These are phyloP conservation scores for Phytopythium aichiense DNA, from an alignment of 352 stramenopile species.

Conservation along the genomic window DNA sequence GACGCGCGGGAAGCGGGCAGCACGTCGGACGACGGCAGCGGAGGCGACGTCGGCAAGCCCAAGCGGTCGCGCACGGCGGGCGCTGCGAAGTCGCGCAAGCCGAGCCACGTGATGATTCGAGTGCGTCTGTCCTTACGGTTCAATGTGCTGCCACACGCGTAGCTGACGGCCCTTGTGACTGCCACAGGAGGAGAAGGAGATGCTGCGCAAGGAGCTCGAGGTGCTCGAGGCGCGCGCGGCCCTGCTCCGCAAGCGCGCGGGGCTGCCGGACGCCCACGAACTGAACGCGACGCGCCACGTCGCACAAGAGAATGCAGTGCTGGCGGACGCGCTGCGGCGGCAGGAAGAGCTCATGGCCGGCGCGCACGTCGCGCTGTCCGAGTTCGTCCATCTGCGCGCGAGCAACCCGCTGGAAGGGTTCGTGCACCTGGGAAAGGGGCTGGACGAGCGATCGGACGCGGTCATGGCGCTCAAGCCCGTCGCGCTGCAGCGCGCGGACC, in stretches of 20 bases:
- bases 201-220: slow-evolving; percentile 23
- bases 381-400: slow-evolving; percentile 23
- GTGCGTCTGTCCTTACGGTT: slow-evolving; percentile 1
- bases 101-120: slow-evolving; percentile 21
- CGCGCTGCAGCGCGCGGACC: slow-evolving; percentile 23
- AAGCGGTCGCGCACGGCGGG: slow-evolving; percentile 13
- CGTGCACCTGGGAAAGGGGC: slow-evolving; percentile 21
- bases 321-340: slow-evolving; percentile 16
- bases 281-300: slow-evolving; percentile 16
- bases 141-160: not conserved
- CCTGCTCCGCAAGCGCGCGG: slow-evolving; percentile 22
- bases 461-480: slow-evolving; percentile 27
- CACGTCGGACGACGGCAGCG: slow-evolving; percentile 10
- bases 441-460: slow-evolving; percentile 13
- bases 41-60: not conserved
- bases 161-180: not conserved
- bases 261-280: slow-evolving; percentile 23
- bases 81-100: slow-evolving; percentile 12
- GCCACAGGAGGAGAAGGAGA: slow-evolving; percentile 27
- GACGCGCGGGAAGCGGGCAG: not conserved
- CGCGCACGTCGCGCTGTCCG: slow-evolving; percentile 18
- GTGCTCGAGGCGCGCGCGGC: slow-evolving; percentile 23
- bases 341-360: slow-evolving; percentile 20
- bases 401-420: slow-evolving; percentile 22
- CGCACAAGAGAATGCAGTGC: slow-evolving; percentile 14